Percentiles rank a stretch among this genome's conserved stretches.
phyloP scores from a whole-genome alignment of 2,329 filamentous ascomycete genomes.

The Camillea tinctor region DNA sequence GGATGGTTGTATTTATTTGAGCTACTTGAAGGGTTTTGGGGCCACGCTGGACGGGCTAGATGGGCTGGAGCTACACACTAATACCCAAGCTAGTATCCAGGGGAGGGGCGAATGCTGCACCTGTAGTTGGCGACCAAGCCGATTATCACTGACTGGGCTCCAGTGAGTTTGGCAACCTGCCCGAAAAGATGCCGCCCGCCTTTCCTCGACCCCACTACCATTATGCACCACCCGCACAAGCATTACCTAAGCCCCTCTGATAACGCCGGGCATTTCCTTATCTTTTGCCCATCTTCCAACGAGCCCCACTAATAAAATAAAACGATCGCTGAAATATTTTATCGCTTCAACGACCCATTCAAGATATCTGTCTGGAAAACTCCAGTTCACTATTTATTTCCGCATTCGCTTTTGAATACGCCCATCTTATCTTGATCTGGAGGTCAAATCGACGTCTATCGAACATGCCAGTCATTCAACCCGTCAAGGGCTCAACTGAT shows the following conservation, averaged over 20 bases:
- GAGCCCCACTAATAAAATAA: background rate
- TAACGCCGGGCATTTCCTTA: background rate
- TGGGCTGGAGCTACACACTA: too few relatives aligned
- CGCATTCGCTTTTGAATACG: background rate
- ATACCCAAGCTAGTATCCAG: background rate
- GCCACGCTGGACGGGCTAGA: background rate
- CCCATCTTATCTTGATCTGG: background rate
- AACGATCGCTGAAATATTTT: background rate
- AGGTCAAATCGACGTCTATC: background rate
- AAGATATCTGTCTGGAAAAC: background rate
- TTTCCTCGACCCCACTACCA: background rate
- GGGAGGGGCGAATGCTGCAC: background rate
- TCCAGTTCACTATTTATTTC: background rate
- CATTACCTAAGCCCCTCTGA: background rate
- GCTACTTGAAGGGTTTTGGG: background rate
- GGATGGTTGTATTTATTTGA: background rate
- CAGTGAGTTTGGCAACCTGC: background rate
- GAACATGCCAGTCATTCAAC: slow-evolving; percentile 54
- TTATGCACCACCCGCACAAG: background rate
- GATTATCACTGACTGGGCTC: background rate
- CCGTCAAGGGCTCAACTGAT: slow-evolving; percentile 46
- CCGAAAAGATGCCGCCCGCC: background rate
- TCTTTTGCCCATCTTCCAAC: background rate
- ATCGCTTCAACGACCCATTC: background rate
- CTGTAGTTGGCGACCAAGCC: background rate